Base-by-base conservation (phyloP, 768 basidiomycete genomes). In the Mycena galericulata region DNA sequence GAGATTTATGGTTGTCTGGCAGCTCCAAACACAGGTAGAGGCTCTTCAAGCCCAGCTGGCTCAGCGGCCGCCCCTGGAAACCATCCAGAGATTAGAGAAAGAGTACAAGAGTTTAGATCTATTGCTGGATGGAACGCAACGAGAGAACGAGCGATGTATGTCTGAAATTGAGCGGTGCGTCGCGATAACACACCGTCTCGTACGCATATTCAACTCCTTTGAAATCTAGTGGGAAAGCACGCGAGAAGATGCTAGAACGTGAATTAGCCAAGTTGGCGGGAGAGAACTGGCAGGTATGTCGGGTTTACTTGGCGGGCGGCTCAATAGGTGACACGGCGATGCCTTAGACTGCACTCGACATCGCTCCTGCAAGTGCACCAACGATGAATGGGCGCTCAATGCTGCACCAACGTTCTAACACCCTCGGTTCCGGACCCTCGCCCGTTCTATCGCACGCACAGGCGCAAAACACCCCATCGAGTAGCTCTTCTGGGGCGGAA, bases 141-240 rank as follows among this genome's bases (percentile, higher is more conserved):
- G 93, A 55, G 94, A 96, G 81, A 96, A 96, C 73, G 93, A 95
- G 72, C 84, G 91, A 54, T 92, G 90, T 69, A 95, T 95, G 94
- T 84, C 87, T 0, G 92, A 94, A 65, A 82, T 94, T 3, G 93
- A 95, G 62, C 84, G 90, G 92, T 90, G 63, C 55, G 82, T 79
- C n/a, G 4, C 38, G 26, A 22, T 51, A 45, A 30, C 20, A 17
- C 34, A 46, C 54, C 18, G 17, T 57, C 14, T 41, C 32, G 58
- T 34, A 64, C 30, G 40, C 18, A 32, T 55, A 34, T 54, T 24
- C 43, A 43, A 29, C 36, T n/a, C 24, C 32, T 56, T 6, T 22
- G 14, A 22, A 34, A 57, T 62, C 9, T 72, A 89, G 91, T 70
- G 85, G 82, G 4, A 92, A 88, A 65, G 84, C 83, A n/a, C 84